Evolutionary conservation across 176 grass and related monocot species (phyloP), one percentile per base, ranked within the genome.

Genomic region (Carex parvula): DNA sequence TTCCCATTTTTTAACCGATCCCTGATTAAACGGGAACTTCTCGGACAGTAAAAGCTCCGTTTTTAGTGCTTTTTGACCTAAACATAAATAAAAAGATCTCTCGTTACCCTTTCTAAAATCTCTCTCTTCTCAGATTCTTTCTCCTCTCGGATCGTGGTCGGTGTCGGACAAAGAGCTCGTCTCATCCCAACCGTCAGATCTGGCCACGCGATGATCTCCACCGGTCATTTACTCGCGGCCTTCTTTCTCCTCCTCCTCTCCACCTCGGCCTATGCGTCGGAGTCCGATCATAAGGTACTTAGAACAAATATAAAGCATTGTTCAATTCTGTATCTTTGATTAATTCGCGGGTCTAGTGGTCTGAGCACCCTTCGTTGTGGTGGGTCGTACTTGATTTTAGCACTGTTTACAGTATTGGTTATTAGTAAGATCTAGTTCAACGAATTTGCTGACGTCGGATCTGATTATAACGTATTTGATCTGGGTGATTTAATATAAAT

Each of bases 251-350:
- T 92, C 74, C 22, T 92, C 74, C 22, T 83, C 32, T 46, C 87
- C 14, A 7, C 55, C 48, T 60, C 81, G 41, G 83, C 87, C 84
- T 44, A 65, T 82, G 92, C 94, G 16, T 92, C 90, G 46, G 90
- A 97, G 83, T 92, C 88, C 66, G 90, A 94, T 84, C 94, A 97
- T 87, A 97, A 94, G 92, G 94, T 97, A 85, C 71, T 17, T 20
- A 29, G 29, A 72, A 62, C 8, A 6, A 8, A 64, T 60, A 29
- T 14, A 48, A 5, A 32, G 12, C 59, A 16, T 82, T 30, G 10
- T 22, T 82, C 24, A 1, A 44, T 82, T 82, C 15, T 64, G 8
- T 66, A 67, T 42, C 15, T 66, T 7, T 66, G 41, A 50, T 64
- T 65, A 54, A 17, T 66, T 64, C 42, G 6, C 42, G 54, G 3